phyloP scores from a whole-genome alignment of 2,329 filamentous ascomycete genomes.

The Pestalotiopsis sp. region DNA sequence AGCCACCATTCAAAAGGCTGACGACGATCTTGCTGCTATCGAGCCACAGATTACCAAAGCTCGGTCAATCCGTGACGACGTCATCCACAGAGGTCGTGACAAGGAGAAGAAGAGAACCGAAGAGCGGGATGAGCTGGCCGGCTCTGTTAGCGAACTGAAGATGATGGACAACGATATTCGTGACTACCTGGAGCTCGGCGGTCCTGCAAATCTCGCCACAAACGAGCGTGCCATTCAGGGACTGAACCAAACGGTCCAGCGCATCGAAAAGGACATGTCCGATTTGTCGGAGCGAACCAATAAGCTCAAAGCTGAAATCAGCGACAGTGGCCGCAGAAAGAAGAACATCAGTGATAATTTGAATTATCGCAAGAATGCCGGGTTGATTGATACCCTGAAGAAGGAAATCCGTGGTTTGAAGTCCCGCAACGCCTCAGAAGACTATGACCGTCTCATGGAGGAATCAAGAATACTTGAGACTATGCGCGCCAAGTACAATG shows the following conservation, averaged over 20 bases:
- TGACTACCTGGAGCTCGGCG: conserved; percentile 75
- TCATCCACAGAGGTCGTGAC: conserved; percentile 67
- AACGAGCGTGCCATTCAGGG: conserved; percentile 69
- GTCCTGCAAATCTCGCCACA: conserved; percentile 67
- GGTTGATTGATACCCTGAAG: conserved; percentile 66
- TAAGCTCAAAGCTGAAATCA: conserved; percentile 73
- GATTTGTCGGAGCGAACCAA: conserved; percentile 71
- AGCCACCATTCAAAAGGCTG: conserved; percentile 66
- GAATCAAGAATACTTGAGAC: conserved; percentile 70
- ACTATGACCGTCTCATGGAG: conserved; percentile 71
- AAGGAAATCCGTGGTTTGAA: conserved; percentile 74
- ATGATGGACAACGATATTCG: conserved; percentile 76
- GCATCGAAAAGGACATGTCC: conserved; percentile 66
- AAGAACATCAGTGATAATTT: conserved; percentile 89
- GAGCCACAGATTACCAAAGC: conserved; percentile 76
- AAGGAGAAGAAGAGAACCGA: conserved; percentile 73
- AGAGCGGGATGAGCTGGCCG: conserved; percentile 69
- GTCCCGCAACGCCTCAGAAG: conserved; percentile 76
- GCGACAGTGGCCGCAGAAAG: conserved; percentile 79
- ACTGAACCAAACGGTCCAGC: conserved; percentile 65
- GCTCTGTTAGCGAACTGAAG: conserved; percentile 75
- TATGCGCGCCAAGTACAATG: conserved; percentile 67
- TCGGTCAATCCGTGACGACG: conserved; percentile 74
- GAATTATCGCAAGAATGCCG: conserved; percentile 74
- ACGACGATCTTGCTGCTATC: conserved; percentile 72